Conservation (phyloP, 768 basidiomycete genomes). For the Candolleomyces efflorescens region DNA sequence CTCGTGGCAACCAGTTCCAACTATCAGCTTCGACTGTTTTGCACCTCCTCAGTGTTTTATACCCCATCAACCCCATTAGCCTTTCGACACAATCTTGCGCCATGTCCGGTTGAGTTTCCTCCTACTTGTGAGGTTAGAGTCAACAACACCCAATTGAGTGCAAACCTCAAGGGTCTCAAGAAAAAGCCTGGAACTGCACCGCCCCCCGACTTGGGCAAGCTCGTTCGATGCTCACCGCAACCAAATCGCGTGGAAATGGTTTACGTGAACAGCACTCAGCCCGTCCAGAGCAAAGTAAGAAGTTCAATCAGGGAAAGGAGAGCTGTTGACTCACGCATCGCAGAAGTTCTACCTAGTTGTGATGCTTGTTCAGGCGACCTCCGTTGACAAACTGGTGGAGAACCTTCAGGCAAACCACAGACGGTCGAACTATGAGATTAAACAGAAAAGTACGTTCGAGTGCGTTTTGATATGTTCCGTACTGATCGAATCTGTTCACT, state of each 20-base stretch:
- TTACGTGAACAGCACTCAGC: slow-evolving; percentile 85
- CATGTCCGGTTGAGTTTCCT: slow-evolving; percentile 87
- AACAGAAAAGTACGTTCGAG: slow-evolving; percentile 56
- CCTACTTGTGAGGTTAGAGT: slow-evolving; percentile 89
- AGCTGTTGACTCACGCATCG: neutral
- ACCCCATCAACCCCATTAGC: slow-evolving; percentile 46
- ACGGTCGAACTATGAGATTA: slow-evolving; percentile 57
- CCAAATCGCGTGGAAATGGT: slow-evolving; percentile 81
- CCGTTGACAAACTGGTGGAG: slow-evolving; percentile 65
- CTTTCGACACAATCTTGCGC: slow-evolving; percentile 30
- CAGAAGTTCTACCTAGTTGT: slow-evolving; percentile 87
- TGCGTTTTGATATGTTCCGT: neutral
- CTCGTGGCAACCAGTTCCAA: slow-evolving; percentile 41
- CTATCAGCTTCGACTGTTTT: slow-evolving; percentile 82
- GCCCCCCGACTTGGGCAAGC: slow-evolving; percentile 65
- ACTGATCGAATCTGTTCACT: slow-evolving; percentile 5
- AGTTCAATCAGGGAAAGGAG: neutral
- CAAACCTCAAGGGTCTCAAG: slow-evolving; percentile 87
- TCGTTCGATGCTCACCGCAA: slow-evolving; percentile 33
- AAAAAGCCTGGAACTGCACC: slow-evolving; percentile 94
- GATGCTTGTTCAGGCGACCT: slow-evolving; percentile 77
- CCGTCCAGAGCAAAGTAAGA: slow-evolving; percentile 65
- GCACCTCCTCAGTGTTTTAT: slow-evolving; percentile 80
- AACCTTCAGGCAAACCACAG: slow-evolving; percentile 66
- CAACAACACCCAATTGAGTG: slow-evolving; percentile 62